Evolutionary conservation across 805 yeast genomes (phyloP), one percentile per base, ranked within the genome.

Genomic region (Yamadazyma ubonensis): DNA sequence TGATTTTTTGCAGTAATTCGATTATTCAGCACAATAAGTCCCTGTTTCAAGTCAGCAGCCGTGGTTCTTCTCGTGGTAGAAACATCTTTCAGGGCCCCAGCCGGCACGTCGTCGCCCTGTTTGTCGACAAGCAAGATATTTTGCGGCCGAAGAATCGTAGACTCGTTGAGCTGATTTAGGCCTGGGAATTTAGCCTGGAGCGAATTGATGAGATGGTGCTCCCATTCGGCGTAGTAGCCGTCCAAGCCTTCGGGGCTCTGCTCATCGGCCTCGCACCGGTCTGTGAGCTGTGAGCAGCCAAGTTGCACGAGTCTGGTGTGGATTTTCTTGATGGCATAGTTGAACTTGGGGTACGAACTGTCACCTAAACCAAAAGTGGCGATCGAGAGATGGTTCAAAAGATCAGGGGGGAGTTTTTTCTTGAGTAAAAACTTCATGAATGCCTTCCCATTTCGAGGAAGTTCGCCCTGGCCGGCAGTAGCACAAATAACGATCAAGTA

Each of bases 401-500:
- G 63, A 50, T 78, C 78, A 0, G 49, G 20, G 0, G 66, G 93
- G 6, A 91, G 73, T 48, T 79, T 80, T 55, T 74, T 78, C 55
- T 76, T 78, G 42, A 87, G 73, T 50, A 93, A 59, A 45, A 83
- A 79, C 48, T 73, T 71, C 95, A 96, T 85, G 46, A 91, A 77
- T 44, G 75, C 78, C 46, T 70, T 70, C 0, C 84, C 82, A 55
- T 87, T 87, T 29, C 84, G 61, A 0, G 99, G 98, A 23, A 91
- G 61, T 45, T 85, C 96, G 19, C 99, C 99, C 60, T 91, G 97
- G 6, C 99, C 98, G 1, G 96, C 84, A 0, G 99, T 91, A 1
- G 96, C 81, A 56, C 95, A 85, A 2, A 91, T 57, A 0, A 83
- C 70, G 16, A 81, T 67, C 38, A 78, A 65, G 20, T 62, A 60